These are phyloP conservation scores for Gentiana straminea DNA, from an alignment of 257 asterid genomes.

Conservation along the genomic window DNA sequence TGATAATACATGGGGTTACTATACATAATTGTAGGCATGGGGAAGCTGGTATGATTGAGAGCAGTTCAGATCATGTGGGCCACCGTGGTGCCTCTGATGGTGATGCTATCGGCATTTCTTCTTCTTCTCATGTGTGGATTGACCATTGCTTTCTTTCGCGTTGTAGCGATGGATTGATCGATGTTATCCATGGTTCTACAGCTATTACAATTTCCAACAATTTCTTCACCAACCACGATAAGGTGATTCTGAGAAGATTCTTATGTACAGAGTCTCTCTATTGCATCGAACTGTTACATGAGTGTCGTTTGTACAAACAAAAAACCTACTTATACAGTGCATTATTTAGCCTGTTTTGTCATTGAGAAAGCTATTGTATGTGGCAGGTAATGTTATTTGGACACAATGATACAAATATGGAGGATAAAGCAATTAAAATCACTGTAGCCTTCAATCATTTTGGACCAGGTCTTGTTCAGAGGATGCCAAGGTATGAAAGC, in stretches of 20 bases:
- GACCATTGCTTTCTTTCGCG: slow-evolving; percentile 74
- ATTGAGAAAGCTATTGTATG: not conserved
- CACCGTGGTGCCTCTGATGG: slow-evolving; percentile 67
- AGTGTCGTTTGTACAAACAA: too few species aligned
- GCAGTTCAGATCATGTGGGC: slow-evolving; percentile 43
- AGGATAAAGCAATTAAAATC: slow-evolving; percentile 54
- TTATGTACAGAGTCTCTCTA: too few species aligned
- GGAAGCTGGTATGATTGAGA: slow-evolving; percentile 36
- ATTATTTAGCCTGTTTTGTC: not conserved
- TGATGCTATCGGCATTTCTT: slow-evolving; percentile 54
- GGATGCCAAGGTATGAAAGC: slow-evolving; percentile 61
- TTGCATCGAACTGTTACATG: not conserved
- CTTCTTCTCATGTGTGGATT: slow-evolving; percentile 56
- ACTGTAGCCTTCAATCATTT: slow-evolving; percentile 77
- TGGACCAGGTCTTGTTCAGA: slow-evolving; percentile 77
- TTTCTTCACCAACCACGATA: slow-evolving; percentile 71
- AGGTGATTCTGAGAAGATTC: slow-evolving; percentile 28
- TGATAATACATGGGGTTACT: slow-evolving; percentile 65
- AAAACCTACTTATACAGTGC: too few species aligned
- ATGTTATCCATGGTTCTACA: slow-evolving; percentile 73
- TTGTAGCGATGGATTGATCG: slow-evolving; percentile 59
- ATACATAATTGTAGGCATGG: slow-evolving; percentile 81
- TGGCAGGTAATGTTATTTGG: slow-evolving; percentile 54
- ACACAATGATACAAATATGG: slow-evolving; percentile 44
- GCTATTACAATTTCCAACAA: slow-evolving; percentile 74